Evolutionary conservation across 805 yeast genomes (phyloP).

Genomic region (Lachancea meyersii): DNA sequence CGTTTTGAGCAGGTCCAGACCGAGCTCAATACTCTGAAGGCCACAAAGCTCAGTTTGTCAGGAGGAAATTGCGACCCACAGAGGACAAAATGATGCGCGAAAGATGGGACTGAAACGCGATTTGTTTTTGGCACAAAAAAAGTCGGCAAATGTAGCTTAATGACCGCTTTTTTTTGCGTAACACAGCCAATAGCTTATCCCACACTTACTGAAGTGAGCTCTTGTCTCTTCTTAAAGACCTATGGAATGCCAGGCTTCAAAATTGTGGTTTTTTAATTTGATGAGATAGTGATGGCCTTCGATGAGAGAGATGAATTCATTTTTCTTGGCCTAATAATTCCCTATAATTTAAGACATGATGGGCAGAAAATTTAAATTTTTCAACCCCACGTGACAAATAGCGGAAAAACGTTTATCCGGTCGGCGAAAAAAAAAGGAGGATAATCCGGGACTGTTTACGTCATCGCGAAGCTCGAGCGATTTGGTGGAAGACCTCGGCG

Average conservation of each 20-base stretch:
- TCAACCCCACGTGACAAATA: background rate
- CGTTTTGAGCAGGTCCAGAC: conserved; percentile 1
- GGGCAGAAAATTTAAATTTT: too few relatives aligned
- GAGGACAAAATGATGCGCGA: background rate
- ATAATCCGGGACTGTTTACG: too few relatives aligned
- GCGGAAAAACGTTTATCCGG: background rate
- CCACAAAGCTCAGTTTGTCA: background rate
- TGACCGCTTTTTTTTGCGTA: background rate
- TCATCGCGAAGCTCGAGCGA: too few relatives aligned
- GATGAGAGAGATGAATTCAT: too few relatives aligned
- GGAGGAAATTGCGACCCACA: background rate
- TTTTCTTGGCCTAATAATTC: too few relatives aligned
- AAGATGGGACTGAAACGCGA: background rate
- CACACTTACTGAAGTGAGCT: too few relatives aligned
- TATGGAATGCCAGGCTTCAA: too few relatives aligned
- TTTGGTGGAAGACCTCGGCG: background rate
- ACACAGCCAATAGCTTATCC: background rate
- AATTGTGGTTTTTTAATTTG: too few relatives aligned
- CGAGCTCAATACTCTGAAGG: conserved; percentile 1
- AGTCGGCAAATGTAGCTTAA: background rate
- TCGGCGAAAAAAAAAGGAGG: too few relatives aligned
- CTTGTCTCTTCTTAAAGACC: too few relatives aligned
- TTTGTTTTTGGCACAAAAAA: background rate
- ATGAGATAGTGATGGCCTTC: too few relatives aligned
- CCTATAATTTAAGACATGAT: too few relatives aligned